Evolutionary conservation across 179 eudicot species (phyloP).

Genomic region (Heliamphora pulchella): DNA sequence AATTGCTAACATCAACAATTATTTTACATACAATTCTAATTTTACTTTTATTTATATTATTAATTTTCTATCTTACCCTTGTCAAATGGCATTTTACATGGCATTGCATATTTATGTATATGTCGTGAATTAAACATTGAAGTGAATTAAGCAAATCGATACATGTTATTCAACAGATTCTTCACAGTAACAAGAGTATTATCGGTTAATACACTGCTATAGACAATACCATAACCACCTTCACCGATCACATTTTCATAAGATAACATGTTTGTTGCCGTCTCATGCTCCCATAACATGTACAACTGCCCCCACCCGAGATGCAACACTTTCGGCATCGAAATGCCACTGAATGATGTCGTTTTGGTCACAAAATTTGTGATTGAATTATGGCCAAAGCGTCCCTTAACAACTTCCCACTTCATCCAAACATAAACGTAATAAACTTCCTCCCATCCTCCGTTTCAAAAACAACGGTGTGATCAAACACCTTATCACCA

Average conservation of each 20-base stretch:
- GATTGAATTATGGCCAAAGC: constrained; percentile 69
- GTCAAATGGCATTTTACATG: too few relatives aligned
- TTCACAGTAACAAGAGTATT: constrained; percentile 70
- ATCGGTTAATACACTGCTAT: constrained; percentile 62
- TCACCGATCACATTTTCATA: constrained; percentile 87
- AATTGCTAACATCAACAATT: background rate
- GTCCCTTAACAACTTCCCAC: constrained; percentile 62
- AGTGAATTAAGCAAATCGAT: constrained; percentile 12
- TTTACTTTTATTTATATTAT: too few relatives aligned
- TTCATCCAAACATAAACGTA: constrained; percentile 66
- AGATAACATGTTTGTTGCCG: constrained; percentile 62
- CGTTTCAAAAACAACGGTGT: constrained; percentile 65
- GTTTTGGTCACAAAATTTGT: constrained; percentile 43
- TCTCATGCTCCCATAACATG: constrained; percentile 71
- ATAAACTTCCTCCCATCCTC: constrained; percentile 82
- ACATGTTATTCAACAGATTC: constrained; percentile 82
- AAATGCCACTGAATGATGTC: too few relatives aligned
- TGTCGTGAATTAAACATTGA: background rate
- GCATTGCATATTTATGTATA: too few relatives aligned
- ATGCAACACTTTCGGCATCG: constrained; percentile 26
- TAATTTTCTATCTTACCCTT: too few relatives aligned
- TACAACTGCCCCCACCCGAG: constrained; percentile 94
- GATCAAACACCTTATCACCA: constrained; percentile 68
- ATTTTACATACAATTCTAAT: background rate
- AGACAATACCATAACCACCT: constrained; percentile 94